Evolutionary conservation across 441 rosid genomes (phyloP), one percentile per base, ranked within the genome.

Genomic region (Breynia disticha): DNA sequence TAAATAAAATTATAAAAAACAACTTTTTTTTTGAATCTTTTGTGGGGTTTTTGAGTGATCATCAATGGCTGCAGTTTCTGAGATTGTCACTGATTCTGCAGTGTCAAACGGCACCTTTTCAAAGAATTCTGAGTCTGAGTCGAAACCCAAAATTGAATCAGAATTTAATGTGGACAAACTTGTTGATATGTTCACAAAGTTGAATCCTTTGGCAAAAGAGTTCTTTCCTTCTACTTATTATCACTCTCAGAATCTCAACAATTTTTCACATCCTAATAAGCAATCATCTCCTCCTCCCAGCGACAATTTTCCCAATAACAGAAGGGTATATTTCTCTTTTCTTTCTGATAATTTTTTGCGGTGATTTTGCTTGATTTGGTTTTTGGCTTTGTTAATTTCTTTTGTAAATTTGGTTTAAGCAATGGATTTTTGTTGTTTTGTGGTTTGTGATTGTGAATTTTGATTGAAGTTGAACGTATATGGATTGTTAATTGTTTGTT

Each of bases 151-250:
- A 68, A 56, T 78, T 56, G 84, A 78, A 59, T 58, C 82, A 1
- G 79, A 84, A 73, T 72, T 84, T 68, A 78, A 47, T 60, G 79
- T 87, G 66, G 67, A 81, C 57, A 82, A 79, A 56, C 83, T 87
- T 63, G 94, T 87, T 54, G 88, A 82, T 4, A 80, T 84, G 73
- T 76, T 87, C 72, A 84, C 86, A 56, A 84, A 84, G 72, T 67
- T 87, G 74, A 87, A 87, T 70, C 96, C 96, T 72, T 65, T 65
- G 68, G 96, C 96, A 0, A 82, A 87, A 62, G 96, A 87, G 64
- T 87, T 87, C 66, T 57, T 87, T 50, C 96, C 96, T 56, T 84
- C 94, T 38, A 72, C 78, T 55, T 66, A 68, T 56, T 66, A 68
- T 56, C 61, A 66, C 18, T 38, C 42, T 50, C 72, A 72, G 7